Conservation (phyloP, 129 eudicot genomes). For the Cynara cardunculus region DNA sequence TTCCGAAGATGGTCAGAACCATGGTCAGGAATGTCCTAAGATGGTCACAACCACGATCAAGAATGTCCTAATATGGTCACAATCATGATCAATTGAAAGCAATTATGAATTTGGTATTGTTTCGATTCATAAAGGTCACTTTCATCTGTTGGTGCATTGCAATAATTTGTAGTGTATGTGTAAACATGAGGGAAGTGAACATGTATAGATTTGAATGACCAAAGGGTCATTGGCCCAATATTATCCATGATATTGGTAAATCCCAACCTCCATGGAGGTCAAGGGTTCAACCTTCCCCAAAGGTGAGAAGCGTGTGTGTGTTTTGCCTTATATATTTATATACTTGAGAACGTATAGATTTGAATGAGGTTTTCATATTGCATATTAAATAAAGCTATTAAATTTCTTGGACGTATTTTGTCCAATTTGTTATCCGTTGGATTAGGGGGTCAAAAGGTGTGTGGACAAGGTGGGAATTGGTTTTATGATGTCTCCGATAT, state of each 20-base stretch:
- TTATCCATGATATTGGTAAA: too few relatives aligned
- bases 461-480: conserved; percentile 82
- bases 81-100: not conserved
- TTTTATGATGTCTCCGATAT: conserved; percentile 88
- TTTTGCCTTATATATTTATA: too few relatives aligned
- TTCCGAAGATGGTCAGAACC: too few relatives aligned
- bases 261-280: too few relatives aligned
- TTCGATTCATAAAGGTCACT: not conserved
- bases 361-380: not conserved
- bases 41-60: too few relatives aligned
- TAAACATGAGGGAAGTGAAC: not conserved
- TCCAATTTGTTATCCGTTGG: not conserved
- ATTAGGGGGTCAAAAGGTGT: conserved; percentile 73
- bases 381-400: not conserved
- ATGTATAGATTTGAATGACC: not conserved
- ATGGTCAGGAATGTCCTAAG: too few relatives aligned
- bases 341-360: not conserved
- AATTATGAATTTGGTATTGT: not conserved
- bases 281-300: too few relatives aligned
- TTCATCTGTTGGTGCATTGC: not conserved
- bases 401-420: not conserved
- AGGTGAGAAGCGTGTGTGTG: too few relatives aligned
- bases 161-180: not conserved
- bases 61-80: too few relatives aligned
- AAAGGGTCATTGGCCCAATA: too few relatives aligned